Evolutionary conservation across 257 asterid species (phyloP).

Genomic region (Penstemon davidsonii): DNA sequence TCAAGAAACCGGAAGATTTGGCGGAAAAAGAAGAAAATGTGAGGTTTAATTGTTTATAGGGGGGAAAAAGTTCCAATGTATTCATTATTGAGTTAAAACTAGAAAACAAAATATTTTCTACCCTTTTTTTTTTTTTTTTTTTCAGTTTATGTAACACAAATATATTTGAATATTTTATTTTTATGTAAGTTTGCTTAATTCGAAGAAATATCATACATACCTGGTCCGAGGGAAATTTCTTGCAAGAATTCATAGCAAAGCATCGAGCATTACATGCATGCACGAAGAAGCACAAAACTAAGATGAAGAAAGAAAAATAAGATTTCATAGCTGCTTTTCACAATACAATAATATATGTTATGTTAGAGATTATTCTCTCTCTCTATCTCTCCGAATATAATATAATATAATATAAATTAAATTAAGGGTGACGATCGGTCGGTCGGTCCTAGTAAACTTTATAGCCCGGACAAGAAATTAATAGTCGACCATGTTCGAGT

Average conservation of each 20-base stretch:
- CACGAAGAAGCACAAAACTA: slow-evolving; percentile 27
- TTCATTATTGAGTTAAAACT: too few species aligned
- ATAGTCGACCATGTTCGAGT: too few species aligned
- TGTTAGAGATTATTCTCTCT: not conserved
- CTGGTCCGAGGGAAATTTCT: slow-evolving; percentile 20
- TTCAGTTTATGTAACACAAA: not conserved
- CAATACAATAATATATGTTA: not conserved
- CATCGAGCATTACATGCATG: slow-evolving; percentile 30
- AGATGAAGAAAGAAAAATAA: slow-evolving; percentile 17
- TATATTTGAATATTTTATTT: not conserved
- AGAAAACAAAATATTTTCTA: too few species aligned
- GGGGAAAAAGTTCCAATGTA: not conserved
- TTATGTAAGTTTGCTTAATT: too few species aligned
- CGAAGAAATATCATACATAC: not conserved
- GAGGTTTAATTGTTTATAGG: not conserved
- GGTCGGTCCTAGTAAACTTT: too few species aligned
- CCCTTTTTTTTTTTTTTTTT: too few species aligned
- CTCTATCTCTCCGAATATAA: not conserved
- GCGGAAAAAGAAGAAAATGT: too few species aligned
- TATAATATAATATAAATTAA: not conserved
- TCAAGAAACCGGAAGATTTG: too few species aligned
- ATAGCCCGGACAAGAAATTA: too few species aligned
- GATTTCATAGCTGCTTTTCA: slow-evolving; percentile 7
- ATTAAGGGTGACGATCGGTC: not conserved
- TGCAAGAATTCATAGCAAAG: not conserved